Percentiles rank a stretch among this genome's conserved stretches.
phyloP scores from a whole-genome alignment of 441 rosid genomes.

The Lagerstroemia fauriei region DNA sequence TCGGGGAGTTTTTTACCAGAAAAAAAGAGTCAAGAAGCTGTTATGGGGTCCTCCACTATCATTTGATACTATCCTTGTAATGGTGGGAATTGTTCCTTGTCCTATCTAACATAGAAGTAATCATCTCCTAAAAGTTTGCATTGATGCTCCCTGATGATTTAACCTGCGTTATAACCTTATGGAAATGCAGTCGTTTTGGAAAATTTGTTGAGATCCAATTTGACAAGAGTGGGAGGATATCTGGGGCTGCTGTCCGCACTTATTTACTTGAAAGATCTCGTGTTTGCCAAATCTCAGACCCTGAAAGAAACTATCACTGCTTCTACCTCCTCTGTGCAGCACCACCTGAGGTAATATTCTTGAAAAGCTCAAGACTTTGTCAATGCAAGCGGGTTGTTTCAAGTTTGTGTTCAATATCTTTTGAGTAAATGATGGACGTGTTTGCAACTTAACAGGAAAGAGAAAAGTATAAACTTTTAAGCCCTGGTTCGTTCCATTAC shows the following conservation, averaged over 20 bases:
- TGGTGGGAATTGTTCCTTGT: neutral
- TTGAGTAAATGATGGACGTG: constrained; percentile 7
- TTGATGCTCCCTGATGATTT: neutral
- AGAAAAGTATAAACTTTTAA: constrained; percentile 74
- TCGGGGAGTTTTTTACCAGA: neutral
- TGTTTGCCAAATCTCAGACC: constrained; percentile 96
- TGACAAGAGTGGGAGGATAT: constrained; percentile 94
- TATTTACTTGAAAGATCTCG: constrained; percentile 98
- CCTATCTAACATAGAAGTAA: neutral
- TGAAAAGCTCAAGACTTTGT: constrained; percentile 4
- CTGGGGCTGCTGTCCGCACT: constrained; percentile 98
- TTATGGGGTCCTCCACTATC: neutral
- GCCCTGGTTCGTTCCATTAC: constrained; percentile 76
- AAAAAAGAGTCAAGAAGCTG: neutral
- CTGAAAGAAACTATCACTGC: constrained; percentile 98
- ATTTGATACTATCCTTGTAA: neutral
- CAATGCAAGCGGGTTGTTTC: constrained; percentile 11
- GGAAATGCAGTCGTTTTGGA: constrained; percentile 89
- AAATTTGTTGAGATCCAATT: constrained; percentile 99
- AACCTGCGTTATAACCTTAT: constrained; percentile 28
- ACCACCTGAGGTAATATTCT: constrained; percentile 80
- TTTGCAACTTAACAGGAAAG: constrained; percentile 58
- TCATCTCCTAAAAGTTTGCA: neutral
- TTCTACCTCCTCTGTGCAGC: constrained; percentile 98
- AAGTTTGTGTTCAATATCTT: constrained; percentile 18